Conservation (phyloP, 2,329 filamentous ascomycete genomes). For the Peltaster fructicola region DNA sequence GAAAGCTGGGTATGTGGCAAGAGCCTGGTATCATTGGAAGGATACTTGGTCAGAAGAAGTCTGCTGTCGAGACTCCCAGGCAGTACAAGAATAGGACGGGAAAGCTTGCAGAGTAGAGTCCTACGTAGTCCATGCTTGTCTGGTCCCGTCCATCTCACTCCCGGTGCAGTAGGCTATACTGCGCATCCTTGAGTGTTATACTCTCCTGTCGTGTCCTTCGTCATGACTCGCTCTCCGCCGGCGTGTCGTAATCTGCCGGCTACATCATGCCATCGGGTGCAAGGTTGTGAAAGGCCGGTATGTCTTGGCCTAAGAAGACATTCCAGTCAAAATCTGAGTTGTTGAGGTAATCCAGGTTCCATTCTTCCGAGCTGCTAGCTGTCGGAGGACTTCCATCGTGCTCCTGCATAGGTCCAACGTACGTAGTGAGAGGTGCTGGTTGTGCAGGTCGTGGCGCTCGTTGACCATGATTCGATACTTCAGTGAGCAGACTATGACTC, state of each 20-base stretch:
- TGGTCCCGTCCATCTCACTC: too few species aligned
- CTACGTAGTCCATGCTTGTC: too few species aligned
- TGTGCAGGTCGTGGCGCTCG: constrained; percentile 1
- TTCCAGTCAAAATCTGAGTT: constrained; percentile 18
- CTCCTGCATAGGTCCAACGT: constrained; percentile 4
- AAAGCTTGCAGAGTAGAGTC: constrained; percentile 23
- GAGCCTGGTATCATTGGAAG: constrained; percentile 22
- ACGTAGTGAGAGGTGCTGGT: constrained; percentile 1
- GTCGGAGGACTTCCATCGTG: constrained; percentile 9
- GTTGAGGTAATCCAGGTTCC: constrained; percentile 17
- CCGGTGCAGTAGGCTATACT: too few species aligned
- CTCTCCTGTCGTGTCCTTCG: too few species aligned
- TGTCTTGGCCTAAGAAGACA: constrained; percentile 16
- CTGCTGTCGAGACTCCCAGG: constrained; percentile 62
- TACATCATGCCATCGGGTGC: constrained; percentile 19
- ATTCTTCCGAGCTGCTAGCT: constrained; percentile 14
- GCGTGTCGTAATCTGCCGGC: too few species aligned
- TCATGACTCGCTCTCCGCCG: too few species aligned
- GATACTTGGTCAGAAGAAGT: constrained; percentile 31
- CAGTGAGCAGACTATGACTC: constrained; percentile 5
- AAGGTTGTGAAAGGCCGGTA: constrained; percentile 16
- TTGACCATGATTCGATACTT: constrained; percentile 1
- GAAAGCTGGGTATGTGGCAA: constrained; percentile 46
- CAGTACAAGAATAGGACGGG: constrained; percentile 58
- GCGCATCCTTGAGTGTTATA: too few species aligned